A percentile compares a stretch with the other conserved stretches of the same genome.
phyloP scores from a whole-genome alignment of 768 basidiomycete species.

The Boletus pseudopeckii region DNA sequence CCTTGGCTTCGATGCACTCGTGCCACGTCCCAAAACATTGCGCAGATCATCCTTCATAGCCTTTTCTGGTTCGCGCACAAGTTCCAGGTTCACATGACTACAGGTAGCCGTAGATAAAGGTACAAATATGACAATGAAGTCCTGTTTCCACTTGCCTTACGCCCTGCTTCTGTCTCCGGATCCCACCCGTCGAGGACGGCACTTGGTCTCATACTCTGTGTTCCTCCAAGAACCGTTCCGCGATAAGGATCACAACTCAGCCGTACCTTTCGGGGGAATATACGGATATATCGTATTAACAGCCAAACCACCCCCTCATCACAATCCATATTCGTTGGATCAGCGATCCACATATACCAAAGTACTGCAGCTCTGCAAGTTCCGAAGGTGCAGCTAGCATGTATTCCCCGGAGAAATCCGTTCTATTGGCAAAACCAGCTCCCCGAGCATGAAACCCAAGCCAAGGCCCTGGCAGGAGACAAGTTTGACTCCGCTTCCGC shows the following conservation, averaged over 20 bases:
- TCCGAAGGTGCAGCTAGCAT: not conserved
- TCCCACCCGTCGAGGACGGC: not conserved
- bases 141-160: not conserved
- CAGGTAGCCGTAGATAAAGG: not conserved
- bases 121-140: not conserved
- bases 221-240: not conserved
- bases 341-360: not conserved
- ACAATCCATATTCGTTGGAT: not conserved
- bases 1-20: not conserved
- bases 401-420: not conserved
- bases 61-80: not conserved
- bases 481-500: conserved; percentile 30
- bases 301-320: not conserved
- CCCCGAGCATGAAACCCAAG: not conserved
- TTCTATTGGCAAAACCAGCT: not conserved
- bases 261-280: not conserved
- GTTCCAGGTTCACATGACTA: not conserved
- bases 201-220: not conserved
- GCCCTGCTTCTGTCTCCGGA: not conserved
- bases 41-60: not conserved
- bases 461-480: not conserved
- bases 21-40: not conserved
- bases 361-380: not conserved
- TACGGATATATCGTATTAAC: not conserved
- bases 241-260: not conserved